Percentiles rank a stretch among this genome's conserved stretches.
phyloP scores from a whole-genome alignment of 1,284 basidiomycete genomes.

The Amylostereum areolatum region DNA sequence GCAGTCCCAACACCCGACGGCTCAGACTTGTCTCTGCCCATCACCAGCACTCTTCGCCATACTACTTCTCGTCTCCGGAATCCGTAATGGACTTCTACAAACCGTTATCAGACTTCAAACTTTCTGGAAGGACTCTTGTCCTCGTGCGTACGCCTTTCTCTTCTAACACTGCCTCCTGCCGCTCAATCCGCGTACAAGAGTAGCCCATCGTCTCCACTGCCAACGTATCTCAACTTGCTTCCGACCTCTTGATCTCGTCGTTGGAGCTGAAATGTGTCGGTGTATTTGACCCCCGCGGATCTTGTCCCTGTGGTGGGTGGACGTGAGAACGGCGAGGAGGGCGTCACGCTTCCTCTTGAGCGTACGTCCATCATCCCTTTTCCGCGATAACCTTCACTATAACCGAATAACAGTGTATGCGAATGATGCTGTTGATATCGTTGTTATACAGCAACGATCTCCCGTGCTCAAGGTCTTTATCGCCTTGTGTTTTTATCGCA shows the following conservation, averaged over 20 bases:
- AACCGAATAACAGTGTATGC: constrained; percentile 51
- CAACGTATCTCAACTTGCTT: constrained; percentile 73
- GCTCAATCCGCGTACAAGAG: constrained; percentile 11
- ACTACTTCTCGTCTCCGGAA: constrained; percentile 1
- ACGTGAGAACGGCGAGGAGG: constrained; percentile 48
- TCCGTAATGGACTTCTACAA: constrained; percentile 13
- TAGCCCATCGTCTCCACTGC: constrained; percentile 78
- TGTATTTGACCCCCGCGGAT: constrained; percentile 51
- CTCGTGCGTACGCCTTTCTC: constrained; percentile 32
- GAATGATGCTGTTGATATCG: constrained; percentile 36
- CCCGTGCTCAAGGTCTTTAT: constrained; percentile 61
- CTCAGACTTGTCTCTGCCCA: neutral
- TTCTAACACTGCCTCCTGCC: constrained; percentile 5
- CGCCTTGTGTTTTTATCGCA: neutral
- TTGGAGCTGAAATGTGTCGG: constrained; percentile 55
- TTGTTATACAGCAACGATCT: constrained; percentile 71
- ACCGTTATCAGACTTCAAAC: constrained; percentile 23
- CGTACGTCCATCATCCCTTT: constrained; percentile 34
- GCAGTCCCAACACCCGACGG: neutral
- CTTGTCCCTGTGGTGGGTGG: constrained; percentile 66
- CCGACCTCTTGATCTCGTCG: constrained; percentile 66
- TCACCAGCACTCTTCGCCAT: neutral
- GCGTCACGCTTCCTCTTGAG: constrained; percentile 71
- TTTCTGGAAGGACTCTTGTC: constrained; percentile 42
- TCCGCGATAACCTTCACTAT: constrained; percentile 1